Base-by-base conservation (phyloP, 495 filamentous ascomycete genomes). In the Penicillium antarcticum region DNA sequence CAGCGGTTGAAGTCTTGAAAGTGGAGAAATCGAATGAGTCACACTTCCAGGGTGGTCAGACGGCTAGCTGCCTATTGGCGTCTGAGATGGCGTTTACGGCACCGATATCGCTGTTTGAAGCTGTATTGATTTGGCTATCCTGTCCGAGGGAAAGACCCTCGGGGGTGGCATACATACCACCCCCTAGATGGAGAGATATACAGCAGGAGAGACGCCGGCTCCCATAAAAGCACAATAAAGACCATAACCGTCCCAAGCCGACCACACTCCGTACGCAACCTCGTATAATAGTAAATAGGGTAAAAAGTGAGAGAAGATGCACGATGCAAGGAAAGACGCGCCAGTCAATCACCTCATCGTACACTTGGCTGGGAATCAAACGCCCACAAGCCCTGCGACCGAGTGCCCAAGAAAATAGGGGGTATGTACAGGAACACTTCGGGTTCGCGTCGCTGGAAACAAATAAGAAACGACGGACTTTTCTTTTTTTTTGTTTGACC, bases 191-290 rank as follows among this genome's bases (percentile, higher is more conserved):
- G 36, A 42, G n/a, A 49, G 29, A n/a, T 51, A 40, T 42, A 48
- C 46, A 48, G 47, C 26, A 49, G 44, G 32, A 17, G 29, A 45
- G 44, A 36, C 44, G 44, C 44, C 44, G 19, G 44, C 31, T 46
- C 44, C 44, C 34, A 39, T 51, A 52, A 45, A 52, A 60, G 54
- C 23, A 57, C 14, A 45, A 37, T 38, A 65, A 47, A 53, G 60
- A 52, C 47, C 47, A 49, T 35, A 46, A 52, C 64, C 66, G 50
- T 53, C 59, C 70, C 61, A 64, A 68, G 58, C 60, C 70, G 55
- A 61, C 53, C 66, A 58, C 66, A 67, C 70, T 71, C 70, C 70
- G 48, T 65, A 52, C 56, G 60, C 50, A 55, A 62, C 49, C 43
- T 29, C 53, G 58, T 44, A 42, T 29, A 42, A 47, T 29, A 50